Evolutionary conservation across 2,329 filamentous ascomycete species (phyloP), one percentile per base, ranked within the genome.

Genomic region (Talaromyces sp.): DNA sequence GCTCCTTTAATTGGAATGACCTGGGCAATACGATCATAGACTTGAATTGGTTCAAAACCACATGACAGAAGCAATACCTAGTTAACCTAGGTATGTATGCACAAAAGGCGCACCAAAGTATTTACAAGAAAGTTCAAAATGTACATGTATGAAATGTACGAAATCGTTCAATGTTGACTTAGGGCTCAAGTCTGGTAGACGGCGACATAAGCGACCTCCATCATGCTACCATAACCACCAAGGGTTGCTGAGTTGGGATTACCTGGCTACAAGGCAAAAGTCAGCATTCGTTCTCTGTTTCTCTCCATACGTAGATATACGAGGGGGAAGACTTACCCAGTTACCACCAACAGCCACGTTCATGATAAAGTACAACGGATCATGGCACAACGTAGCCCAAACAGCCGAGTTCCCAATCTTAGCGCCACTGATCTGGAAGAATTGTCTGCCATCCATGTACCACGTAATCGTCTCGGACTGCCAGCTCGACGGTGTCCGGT

Each of bases 391-490:
- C 6, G 64, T 31, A 29, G 64, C 49, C 64, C 64, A 65, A 40
- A 58, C 40, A 43, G 15, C 47, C 1, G 36, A 38, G 13, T 65
- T n/a, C 10, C 64, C 64, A 40, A 65, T 65, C 29, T 7, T 38
- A 6, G 64, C 56, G 7, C 64, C 64, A n/a, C 13, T 62, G 22
- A 65, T 62, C 36, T 65, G 64, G 13, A 34, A 53, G 22, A 65
- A 65, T 15, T 61, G 58, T n/a, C 25, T 11, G n/a, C 64, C 64
- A 29, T 65, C 64, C 64, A 65, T 65, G 34, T 62, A 65, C 64
- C 64, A 65, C 15, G 58, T 65, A 62, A 65, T 65, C 3, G 58
- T 65, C 31, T 65, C 64, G 29, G 58, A 58, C 29, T 65, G 25
- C 64, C 64, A 65, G 31, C 13, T 38, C 10, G 58, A 65, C 15